phyloP scores from a whole-genome alignment of 2,329 filamentous ascomycete genomes.

The Chaetomium strumarium region DNA sequence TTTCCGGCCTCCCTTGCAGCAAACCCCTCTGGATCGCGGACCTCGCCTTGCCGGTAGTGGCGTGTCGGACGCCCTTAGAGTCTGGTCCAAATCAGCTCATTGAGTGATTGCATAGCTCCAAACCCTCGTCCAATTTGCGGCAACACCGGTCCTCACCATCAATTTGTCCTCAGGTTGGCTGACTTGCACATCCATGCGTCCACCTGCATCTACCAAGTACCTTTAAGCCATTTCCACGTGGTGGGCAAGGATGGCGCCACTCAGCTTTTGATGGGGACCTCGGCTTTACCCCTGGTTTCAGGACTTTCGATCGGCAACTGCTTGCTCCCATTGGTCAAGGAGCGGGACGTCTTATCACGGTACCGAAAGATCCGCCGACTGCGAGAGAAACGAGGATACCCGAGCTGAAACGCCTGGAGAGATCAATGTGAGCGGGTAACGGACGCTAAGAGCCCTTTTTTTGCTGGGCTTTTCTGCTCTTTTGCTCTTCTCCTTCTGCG shows the following conservation, averaged over 20 bases:
- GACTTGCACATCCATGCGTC: neutral
- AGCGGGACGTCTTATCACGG: neutral
- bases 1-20: no score
- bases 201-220: no score
- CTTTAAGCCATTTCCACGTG: constrained; percentile 15
- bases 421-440: constrained; percentile 2
- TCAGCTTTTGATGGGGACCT: constrained; percentile 8
- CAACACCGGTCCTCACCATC: neutral
- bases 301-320: neutral
- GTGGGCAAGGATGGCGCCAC: constrained; percentile 7
- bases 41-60: neutral
- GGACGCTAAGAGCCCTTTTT: neutral
- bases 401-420: constrained; percentile 4
- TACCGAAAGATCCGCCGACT: neutral
- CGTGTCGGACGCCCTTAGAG: neutral
- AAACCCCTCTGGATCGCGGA: no score
- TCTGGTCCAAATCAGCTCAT: neutral
- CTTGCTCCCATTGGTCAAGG: constrained; percentile 1
- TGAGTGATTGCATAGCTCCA: neutral
- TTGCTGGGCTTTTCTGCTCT: no score
- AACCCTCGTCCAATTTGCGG: neutral
- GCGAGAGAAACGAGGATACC: neutral
- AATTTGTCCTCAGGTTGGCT: neutral
- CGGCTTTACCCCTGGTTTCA: constrained; percentile 13
- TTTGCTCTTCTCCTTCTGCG: neutral